phyloP scores from a whole-genome alignment of 495 filamentous ascomycete species.

The Penicillium taxi region DNA sequence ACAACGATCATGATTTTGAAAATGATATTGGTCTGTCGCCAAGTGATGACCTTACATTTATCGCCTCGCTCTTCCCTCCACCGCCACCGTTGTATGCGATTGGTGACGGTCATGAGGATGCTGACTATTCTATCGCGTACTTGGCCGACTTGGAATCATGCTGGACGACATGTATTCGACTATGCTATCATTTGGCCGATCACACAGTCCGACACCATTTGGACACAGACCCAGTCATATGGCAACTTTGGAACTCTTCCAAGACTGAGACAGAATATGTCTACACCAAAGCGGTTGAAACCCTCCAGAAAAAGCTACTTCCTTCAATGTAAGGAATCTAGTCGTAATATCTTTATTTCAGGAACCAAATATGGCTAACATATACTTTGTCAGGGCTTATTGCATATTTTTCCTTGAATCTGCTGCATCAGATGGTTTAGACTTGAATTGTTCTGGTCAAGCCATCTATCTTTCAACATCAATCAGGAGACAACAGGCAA shows the following conservation, averaged over 20 bases:
- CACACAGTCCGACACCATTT: conserved; percentile 20
- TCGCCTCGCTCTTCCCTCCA: conserved; percentile 23
- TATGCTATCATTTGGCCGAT: conserved; percentile 23
- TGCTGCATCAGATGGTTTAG: neutral
- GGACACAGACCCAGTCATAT: conserved; percentile 14
- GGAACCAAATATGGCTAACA: conserved; percentile 4
- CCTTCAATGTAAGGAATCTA: conserved; percentile 15
- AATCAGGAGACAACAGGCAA: conserved; percentile 13
- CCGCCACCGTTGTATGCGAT: conserved; percentile 22
- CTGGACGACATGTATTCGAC: conserved; percentile 23
- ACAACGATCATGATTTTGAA: neutral
- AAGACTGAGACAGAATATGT: conserved; percentile 24
- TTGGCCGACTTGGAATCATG: conserved; percentile 20
- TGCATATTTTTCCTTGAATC: conserved; percentile 26
- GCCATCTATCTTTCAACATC: conserved; percentile 1
- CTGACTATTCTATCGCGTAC: conserved; percentile 26
- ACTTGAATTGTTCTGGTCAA: conserved; percentile 1
- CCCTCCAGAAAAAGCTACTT: conserved; percentile 19
- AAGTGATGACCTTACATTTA: conserved; percentile 24
- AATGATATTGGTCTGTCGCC: conserved; percentile 5
- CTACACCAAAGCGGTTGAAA: conserved; percentile 19
- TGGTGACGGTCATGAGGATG: conserved; percentile 10
- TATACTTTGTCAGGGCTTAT: conserved; percentile 17
- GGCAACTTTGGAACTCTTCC: conserved; percentile 16
- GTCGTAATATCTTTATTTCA: too few species aligned